phyloP scores from a whole-genome alignment of 306 rosid genomes.

The Astragalus membranaceus region DNA sequence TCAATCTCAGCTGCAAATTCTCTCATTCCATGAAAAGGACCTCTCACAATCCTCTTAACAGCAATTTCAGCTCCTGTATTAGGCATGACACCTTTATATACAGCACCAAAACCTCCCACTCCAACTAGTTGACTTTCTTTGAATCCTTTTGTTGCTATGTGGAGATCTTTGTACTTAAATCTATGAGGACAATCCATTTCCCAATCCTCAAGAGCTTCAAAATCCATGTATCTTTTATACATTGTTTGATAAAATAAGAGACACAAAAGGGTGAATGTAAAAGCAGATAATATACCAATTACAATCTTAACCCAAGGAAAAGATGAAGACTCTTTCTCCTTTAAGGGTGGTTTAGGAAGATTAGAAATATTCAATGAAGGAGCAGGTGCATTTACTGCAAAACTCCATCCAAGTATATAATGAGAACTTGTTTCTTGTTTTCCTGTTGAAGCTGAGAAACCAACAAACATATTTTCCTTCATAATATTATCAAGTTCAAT shows the following conservation, averaged over 20 bases:
- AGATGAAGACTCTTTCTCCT: conserved; percentile 19
- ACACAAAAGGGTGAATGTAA: conserved; percentile 24
- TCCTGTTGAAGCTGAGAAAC: conserved; percentile 73
- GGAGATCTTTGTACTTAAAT: conserved; percentile 54
- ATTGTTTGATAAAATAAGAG: background rate
- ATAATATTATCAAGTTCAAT: conserved; percentile 18
- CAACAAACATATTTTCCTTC: conserved; percentile 33
- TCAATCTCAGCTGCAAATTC: conserved; percentile 75
- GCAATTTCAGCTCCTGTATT: conserved; percentile 48
- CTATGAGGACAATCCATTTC: conserved; percentile 76
- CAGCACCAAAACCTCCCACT: conserved; percentile 70
- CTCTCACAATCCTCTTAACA: conserved; percentile 43
- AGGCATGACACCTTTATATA: conserved; percentile 50
- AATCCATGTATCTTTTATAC: conserved; percentile 24
- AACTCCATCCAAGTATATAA: conserved; percentile 72
- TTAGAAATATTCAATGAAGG: conserved; percentile 14
- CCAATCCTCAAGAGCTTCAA: conserved; percentile 66
- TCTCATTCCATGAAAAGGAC: conserved; percentile 41
- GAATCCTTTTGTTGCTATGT: conserved; percentile 57
- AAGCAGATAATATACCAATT: conserved; percentile 27
- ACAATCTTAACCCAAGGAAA: conserved; percentile 20
- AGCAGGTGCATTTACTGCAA: conserved; percentile 30
- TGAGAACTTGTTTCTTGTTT: conserved; percentile 41
- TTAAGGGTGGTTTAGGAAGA: conserved; percentile 45
- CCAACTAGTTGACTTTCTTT: conserved; percentile 48